Conservation (phyloP, 2,329 filamentous ascomycete species). For the Fusarium armeniacum region DNA sequence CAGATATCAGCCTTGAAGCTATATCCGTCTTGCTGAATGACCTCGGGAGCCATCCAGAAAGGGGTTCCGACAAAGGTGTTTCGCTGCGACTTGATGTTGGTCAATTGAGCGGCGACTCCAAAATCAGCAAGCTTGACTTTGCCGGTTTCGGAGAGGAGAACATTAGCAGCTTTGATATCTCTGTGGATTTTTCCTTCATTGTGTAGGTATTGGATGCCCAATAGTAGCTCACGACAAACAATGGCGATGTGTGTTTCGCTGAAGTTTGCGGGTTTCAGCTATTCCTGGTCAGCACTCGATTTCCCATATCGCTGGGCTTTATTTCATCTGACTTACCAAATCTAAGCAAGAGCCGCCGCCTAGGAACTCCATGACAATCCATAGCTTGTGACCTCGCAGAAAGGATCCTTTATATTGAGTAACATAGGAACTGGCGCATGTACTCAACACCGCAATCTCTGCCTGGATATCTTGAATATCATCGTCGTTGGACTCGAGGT, state of each 20-base stretch:
- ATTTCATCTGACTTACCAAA: conserved; percentile 69
- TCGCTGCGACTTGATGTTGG: conserved; percentile 96
- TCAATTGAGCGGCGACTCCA: conserved; percentile 94
- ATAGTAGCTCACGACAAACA: conserved; percentile 90
- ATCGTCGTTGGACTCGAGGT: conserved; percentile 98
- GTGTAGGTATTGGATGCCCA: conserved; percentile 93
- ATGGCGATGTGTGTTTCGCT: conserved; percentile 93
- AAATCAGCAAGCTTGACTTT: conserved; percentile 98
- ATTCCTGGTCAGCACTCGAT: conserved; percentile 30
- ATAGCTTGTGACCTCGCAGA: conserved; percentile 94
- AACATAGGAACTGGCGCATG: conserved; percentile 92
- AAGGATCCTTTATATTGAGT: conserved; percentile 98
- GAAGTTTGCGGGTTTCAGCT: conserved; percentile 93
- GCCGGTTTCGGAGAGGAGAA: conserved; percentile 89
- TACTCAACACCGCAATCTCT: conserved; percentile 94
- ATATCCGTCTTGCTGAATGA: conserved; percentile 86
- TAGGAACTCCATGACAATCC: conserved; percentile 99
- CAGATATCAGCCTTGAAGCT: conserved; percentile 95
- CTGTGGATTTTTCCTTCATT: conserved; percentile 95
- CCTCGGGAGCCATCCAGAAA: conserved; percentile 97
- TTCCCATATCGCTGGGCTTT: conserved; percentile 10
- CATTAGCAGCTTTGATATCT: conserved; percentile 96
- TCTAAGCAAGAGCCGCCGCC: conserved; percentile 96
- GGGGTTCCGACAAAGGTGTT: conserved; percentile 98
- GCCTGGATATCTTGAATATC: conserved; percentile 98